Evolutionary conservation across 2,329 filamentous ascomycete genomes (phyloP), one percentile per base, ranked within the genome.

Genomic region (Blastomyces percursus): DNA sequence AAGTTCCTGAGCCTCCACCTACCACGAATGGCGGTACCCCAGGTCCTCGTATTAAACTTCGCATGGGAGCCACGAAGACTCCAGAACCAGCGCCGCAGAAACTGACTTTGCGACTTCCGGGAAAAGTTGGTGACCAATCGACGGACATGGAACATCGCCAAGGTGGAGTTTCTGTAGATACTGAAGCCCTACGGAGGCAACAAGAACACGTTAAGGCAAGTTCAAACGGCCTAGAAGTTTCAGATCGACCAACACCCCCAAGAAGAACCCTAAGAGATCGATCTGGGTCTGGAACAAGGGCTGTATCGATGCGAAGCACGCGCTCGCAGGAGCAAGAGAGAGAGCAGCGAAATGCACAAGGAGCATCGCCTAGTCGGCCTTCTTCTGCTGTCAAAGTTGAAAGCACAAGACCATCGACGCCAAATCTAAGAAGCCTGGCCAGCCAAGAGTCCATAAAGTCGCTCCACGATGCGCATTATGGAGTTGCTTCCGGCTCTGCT

Each of bases 31-130:
- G 67, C 58, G 63, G 71, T 55, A 69, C 68, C 59, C 78, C 83
- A 0, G 84, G 87, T 69, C 84, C 88, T 44, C 91, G 90, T 71
- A 88, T 95, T 69, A 95, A 91, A 75, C 80, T 96, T 62, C 92
- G 89, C 73, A 82, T 91, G 70, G 80, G 82, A 50, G 69, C 72
- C 63, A 64, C 67, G 69, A 52, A 74, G 77, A 64, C 73, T 72
- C 73, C 70, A 56, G 70, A 79, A 62, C 74, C 76, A 51, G 64
- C 71, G 32, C 73, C 79, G 9, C 86, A 86, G 73, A 88, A 85
- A 72, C 86, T 93, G 62, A 92, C 86, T 24, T 83, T 91, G 58
- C 87, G 86, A 66, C 82, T 91, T 61, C 86, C 84, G 68, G 82
- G 81, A 48, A 83, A 82, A 68, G 80, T 79, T 77, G 68, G 79